Evolutionary conservation across 805 yeast genomes (phyloP).

Genomic region (Yamadazyma endophytica): DNA sequence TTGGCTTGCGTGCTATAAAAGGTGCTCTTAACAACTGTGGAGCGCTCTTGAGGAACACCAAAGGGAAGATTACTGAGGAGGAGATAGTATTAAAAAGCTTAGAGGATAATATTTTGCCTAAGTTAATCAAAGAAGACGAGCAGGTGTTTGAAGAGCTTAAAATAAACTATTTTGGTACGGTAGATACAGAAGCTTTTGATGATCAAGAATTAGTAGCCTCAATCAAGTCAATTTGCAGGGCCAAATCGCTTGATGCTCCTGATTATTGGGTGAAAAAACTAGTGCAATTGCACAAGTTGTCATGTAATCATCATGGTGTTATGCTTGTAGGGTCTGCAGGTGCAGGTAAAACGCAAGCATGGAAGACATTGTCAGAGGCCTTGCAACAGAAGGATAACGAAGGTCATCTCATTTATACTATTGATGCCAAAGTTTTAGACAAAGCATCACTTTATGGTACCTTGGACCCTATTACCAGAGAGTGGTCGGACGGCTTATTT

Average conservation of each 20-base stretch:
- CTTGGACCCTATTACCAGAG: constrained; percentile 73
- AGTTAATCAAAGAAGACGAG: constrained; percentile 54
- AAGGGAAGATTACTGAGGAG: constrained; percentile 2
- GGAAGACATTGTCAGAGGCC: constrained; percentile 47
- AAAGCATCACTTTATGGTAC: constrained; percentile 68
- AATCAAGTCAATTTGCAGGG: constrained; percentile 1
- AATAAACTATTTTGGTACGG: constrained; percentile 21
- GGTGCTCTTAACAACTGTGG: constrained; percentile 61
- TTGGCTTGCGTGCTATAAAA: constrained; percentile 82
- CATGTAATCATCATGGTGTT: constrained; percentile 65
- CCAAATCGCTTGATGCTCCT: constrained; percentile 1
- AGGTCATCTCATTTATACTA: constrained; percentile 38
- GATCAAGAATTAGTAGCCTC: constrained; percentile 18
- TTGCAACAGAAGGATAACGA: constrained; percentile 27
- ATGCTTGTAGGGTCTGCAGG: constrained; percentile 79
- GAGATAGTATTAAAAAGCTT: constrained; percentile 48
- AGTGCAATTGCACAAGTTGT: constrained; percentile 59
- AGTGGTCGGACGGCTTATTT: constrained; percentile 88
- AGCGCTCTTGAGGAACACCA: constrained; percentile 23
- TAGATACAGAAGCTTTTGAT: constrained; percentile 13
- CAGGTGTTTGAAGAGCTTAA: constrained; percentile 24
- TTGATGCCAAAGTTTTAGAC: constrained; percentile 74
- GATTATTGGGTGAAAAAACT: constrained; percentile 7
- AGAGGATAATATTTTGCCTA: constrained; percentile 63
- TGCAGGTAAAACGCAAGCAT: constrained; percentile 62